Percentiles rank a stretch among this genome's conserved stretches.
Evolutionary conservation across 208 protist species (phyloP).

Genomic region (Crithidia bombi): DNA sequence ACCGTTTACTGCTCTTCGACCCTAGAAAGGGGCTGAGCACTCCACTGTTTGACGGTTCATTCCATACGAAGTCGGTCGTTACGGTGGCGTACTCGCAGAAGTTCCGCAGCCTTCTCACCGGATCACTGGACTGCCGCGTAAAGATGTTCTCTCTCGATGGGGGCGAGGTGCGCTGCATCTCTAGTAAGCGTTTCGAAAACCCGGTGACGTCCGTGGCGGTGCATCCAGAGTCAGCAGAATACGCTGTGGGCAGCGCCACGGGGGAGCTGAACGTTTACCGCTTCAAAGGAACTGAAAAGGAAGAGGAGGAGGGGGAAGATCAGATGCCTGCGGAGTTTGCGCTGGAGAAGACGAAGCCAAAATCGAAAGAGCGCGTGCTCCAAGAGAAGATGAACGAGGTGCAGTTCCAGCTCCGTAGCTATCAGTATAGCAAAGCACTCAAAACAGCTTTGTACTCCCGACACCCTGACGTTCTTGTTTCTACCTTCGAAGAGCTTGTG

Average conservation of each 20-base stretch:
- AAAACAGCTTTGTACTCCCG: slow-evolving; percentile 80
- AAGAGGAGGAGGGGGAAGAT: slow-evolving; percentile 20
- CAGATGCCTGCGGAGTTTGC: slow-evolving; percentile 19
- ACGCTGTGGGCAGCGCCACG: slow-evolving; percentile 66
- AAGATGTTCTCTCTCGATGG: slow-evolving; percentile 76
- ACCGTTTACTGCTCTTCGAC: slow-evolving; percentile 74
- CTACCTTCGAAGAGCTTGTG: slow-evolving; percentile 85
- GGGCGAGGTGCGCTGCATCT: slow-evolving; percentile 52
- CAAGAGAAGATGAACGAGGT: slow-evolving; percentile 58
- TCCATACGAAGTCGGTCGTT: slow-evolving; percentile 85
- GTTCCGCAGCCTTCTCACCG: slow-evolving; percentile 70
- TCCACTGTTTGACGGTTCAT: slow-evolving; percentile 56
- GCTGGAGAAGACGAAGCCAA: slow-evolving; percentile 29
- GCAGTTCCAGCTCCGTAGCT: slow-evolving; percentile 68
- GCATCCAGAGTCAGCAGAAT: slow-evolving; percentile 71
- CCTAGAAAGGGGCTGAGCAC: slow-evolving; percentile 59
- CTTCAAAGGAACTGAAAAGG: slow-evolving; percentile 43
- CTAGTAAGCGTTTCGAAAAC: slow-evolving; percentile 67
- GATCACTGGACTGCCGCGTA: slow-evolving; percentile 77
- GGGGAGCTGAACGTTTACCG: slow-evolving; percentile 74
- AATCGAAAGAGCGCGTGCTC: slow-evolving; percentile 44
- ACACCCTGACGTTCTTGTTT: slow-evolving; percentile 75
- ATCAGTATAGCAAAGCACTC: slow-evolving; percentile 80
- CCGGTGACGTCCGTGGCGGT: slow-evolving; percentile 67
- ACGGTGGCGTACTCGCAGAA: slow-evolving; percentile 65